Percentiles rank a stretch among this genome's conserved stretches.
phyloP scores from a whole-genome alignment of 352 stramenopile genomes.

The Ophiocytium majus region DNA sequence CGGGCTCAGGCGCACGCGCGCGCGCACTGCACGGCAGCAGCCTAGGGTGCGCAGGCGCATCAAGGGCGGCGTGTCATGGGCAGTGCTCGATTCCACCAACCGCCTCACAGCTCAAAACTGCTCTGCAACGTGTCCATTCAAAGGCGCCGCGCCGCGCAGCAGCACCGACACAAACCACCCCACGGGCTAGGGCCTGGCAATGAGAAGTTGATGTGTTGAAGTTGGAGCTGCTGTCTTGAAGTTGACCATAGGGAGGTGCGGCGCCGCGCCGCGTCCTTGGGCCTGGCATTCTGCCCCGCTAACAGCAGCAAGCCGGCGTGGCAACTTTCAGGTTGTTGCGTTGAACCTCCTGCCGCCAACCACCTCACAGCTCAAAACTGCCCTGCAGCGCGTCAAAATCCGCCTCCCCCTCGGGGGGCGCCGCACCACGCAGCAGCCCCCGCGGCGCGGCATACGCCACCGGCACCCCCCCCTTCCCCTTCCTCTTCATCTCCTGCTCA shows the following conservation, averaged over 20 bases:
- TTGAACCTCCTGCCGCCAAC: neutral
- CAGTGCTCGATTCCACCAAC: neutral
- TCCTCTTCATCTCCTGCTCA: conserved; percentile 18
- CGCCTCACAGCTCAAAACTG: neutral
- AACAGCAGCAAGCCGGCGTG: neutral
- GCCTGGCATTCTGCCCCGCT: neutral
- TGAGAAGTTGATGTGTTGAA: too few species aligned
- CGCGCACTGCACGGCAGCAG: too few species aligned
- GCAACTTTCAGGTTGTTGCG: too few species aligned
- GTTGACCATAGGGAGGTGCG: too few species aligned
- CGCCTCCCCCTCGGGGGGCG: neutral
- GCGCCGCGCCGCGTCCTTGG: too few species aligned
- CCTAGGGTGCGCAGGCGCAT: too few species aligned
- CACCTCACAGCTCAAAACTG: neutral
- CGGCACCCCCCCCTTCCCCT: neutral
- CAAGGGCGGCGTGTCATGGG: too few species aligned
- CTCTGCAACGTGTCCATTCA: neutral
- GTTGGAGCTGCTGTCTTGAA: too few species aligned
- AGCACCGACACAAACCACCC: too few species aligned
- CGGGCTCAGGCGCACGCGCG: too few species aligned
- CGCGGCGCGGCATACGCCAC: neutral
- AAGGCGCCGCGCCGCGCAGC: too few species aligned
- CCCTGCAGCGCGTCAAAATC: neutral
- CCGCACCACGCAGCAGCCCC: neutral
- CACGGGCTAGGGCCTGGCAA: too few species aligned